A percentile compares a stretch with the other conserved stretches of the same genome.
phyloP scores from a whole-genome alignment of 768 basidiomycete species.

The Rhizopogon roseolus region DNA sequence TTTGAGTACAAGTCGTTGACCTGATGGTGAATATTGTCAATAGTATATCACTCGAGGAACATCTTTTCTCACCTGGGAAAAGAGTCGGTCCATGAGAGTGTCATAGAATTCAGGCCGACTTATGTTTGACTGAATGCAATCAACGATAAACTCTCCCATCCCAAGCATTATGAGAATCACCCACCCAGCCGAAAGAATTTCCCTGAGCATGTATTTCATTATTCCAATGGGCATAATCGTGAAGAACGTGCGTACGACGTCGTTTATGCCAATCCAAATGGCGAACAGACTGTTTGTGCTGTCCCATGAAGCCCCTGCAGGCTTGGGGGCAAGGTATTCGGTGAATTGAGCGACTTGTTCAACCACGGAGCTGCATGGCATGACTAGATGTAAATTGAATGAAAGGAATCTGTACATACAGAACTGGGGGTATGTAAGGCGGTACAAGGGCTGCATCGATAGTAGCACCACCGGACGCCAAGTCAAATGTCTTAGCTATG shows the following conservation, averaged over 20 bases:
- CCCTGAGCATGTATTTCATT: not conserved
- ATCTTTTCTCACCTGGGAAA: constrained; percentile 18
- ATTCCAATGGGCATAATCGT: not conserved
- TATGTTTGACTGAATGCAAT: constrained; percentile 16
- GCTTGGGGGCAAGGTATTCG: constrained; percentile 39
- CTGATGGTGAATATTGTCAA: constrained; percentile 3
- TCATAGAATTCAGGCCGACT: constrained; percentile 19
- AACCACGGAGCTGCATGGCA: constrained; percentile 17
- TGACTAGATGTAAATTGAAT: not conserved
- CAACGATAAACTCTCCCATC: not conserved
- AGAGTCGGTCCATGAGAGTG: constrained; percentile 18
- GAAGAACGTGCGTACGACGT: constrained; percentile 33
- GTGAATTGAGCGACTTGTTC: constrained; percentile 64
- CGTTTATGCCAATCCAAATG: constrained; percentile 72
- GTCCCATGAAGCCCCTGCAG: constrained; percentile 50
- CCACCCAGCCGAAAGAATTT: constrained; percentile 13
- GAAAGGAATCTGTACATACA: constrained; percentile 34
- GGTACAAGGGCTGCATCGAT: constrained; percentile 54
- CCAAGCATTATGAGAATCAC: not conserved
- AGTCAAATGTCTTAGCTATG: constrained; percentile 51
- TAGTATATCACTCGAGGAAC: not conserved
- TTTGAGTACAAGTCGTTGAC: constrained; percentile 16
- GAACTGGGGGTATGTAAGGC: constrained; percentile 46
- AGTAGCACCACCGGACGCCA: constrained; percentile 64
- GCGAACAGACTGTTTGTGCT: constrained; percentile 55